Evolutionary conservation across 495 filamentous ascomycete genomes (phyloP).

Genomic region (Delitschia confertaspora): DNA sequence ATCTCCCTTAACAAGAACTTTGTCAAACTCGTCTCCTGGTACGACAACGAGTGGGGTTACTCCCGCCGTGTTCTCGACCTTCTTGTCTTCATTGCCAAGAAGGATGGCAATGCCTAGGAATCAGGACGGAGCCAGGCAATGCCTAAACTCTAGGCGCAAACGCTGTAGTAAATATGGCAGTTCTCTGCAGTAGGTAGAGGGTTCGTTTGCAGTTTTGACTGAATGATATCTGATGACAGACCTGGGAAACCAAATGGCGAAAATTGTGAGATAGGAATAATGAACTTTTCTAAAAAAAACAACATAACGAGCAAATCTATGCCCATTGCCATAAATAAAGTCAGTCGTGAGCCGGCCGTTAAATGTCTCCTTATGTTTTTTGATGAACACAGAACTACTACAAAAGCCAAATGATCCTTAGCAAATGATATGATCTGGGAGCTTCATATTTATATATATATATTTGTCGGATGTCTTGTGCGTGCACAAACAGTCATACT

Average conservation of each 20-base stretch:
- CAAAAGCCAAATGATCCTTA: too few relatives aligned
- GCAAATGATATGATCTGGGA: too few relatives aligned
- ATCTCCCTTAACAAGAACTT: slow-evolving; percentile 97
- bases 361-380: too few relatives aligned
- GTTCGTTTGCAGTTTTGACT: too few relatives aligned
- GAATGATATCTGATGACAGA: not conserved
- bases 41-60: slow-evolving; percentile 97
- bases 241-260: not conserved
- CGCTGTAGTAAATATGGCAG: too few relatives aligned
- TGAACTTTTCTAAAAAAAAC: not conserved
- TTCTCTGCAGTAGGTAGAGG: too few relatives aligned
- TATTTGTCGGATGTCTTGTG: too few relatives aligned
- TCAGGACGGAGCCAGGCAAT: slow-evolving; percentile 19
- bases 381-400: too few relatives aligned
- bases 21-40: slow-evolving; percentile 97
- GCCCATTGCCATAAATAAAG: not conserved
- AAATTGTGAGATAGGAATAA: not conserved
- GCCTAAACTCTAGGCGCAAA: slow-evolving; percentile 18
- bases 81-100: slow-evolving; percentile 83
- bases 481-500: too few relatives aligned
- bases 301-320: not conserved
- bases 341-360: too few relatives aligned
- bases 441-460: too few relatives aligned
- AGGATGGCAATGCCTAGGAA: slow-evolving; percentile 50
- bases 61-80: slow-evolving; percentile 98